These are phyloP conservation scores for Stropharia rugosoannulata DNA, from an alignment of 768 basidiomycete genomes.

Conservation along the genomic window DNA sequence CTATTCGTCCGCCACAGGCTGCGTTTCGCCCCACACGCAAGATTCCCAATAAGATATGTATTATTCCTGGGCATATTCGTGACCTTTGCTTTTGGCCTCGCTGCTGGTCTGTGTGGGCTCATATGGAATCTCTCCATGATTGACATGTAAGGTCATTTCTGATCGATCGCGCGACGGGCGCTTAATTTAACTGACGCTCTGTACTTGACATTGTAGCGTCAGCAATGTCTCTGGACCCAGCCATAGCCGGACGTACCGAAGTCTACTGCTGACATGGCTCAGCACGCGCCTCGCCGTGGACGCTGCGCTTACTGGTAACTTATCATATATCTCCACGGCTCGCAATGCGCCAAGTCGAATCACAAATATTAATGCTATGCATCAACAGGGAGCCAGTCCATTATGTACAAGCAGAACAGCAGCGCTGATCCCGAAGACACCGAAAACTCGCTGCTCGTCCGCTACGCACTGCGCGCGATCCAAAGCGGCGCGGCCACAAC, in stretches of 20 bases:
- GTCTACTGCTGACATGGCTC: conserved; percentile 2
- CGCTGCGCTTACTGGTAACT: background rate
- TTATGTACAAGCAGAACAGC: background rate
- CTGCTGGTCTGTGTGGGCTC: conserved; percentile 12
- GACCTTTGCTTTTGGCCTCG: conserved; percentile 8
- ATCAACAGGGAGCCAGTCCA: background rate
- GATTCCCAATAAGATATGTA: background rate
- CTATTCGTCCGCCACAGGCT: conserved; percentile 7
- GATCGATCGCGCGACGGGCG: background rate
- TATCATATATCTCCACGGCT: background rate
- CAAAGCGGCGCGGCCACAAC: conserved; percentile 35
- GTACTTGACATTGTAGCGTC: background rate
- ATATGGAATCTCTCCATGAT: conserved; percentile 10
- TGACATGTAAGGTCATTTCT: conserved; percentile 14
- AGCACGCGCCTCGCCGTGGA: background rate
- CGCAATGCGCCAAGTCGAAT: too few species aligned
- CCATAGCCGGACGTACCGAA: background rate
- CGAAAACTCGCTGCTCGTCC: background rate
- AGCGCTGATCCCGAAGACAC: background rate
- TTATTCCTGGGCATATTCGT: conserved; percentile 9
- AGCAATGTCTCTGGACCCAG: background rate
- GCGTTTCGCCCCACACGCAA: conserved; percentile 10
- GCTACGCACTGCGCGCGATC: conserved; percentile 10
- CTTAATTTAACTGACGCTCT: background rate
- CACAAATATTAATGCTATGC: too few species aligned